Base-by-base conservation (phyloP, 495 filamentous ascomycete species). In the Oidiodendron maius region DNA sequence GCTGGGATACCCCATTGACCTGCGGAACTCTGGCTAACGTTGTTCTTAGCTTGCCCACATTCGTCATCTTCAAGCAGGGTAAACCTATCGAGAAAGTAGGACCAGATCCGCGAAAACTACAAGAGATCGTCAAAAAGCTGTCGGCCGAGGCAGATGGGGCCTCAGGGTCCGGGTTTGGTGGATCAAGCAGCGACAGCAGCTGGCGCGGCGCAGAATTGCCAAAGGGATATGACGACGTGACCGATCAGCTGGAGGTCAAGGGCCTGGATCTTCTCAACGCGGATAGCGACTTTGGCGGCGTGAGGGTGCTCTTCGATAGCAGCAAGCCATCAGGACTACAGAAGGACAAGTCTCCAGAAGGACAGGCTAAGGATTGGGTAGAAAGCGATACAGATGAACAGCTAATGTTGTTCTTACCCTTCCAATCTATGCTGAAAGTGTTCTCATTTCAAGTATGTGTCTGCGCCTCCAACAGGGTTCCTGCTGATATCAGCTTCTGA, bases 341-440 rank as follows among this genome's bases (percentile, higher is more conserved):
- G 35, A 84, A 84, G 56, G 76, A 78, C 32, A 87, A 85, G 64
- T 64, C 64, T 10, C 59, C 59, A 32, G 65, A 58, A 13, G 59
- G 63, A 35, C 53, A 69, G 25, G 48, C 54, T 13, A 79, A 80
- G 44, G 93, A 98, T 66, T 97, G 89, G 88, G 80, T 96, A n/a
- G 89, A 97, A 74, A 96, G 88, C 61, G 94, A 96, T 61, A 95
- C 91, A n/a, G 93, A 98, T 63, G 89, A 96, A 70, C 94, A 98
- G 74, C 65, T 98, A 50, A 87, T 98, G 83, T 77, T 98, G 44
- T 96, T 84, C 63, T 71, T 95, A 40, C 93, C 93, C 8, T 96
- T 98, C 66, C 82, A 89, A 64, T 81, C 84, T 9, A 88, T 83
- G 40, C 58, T 96, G 49, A 98, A 97, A 73, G 76, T 96, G 23